Conservation (phyloP, 2,329 filamentous ascomycete species). For the Neophaeococcomyces aloes region DNA sequence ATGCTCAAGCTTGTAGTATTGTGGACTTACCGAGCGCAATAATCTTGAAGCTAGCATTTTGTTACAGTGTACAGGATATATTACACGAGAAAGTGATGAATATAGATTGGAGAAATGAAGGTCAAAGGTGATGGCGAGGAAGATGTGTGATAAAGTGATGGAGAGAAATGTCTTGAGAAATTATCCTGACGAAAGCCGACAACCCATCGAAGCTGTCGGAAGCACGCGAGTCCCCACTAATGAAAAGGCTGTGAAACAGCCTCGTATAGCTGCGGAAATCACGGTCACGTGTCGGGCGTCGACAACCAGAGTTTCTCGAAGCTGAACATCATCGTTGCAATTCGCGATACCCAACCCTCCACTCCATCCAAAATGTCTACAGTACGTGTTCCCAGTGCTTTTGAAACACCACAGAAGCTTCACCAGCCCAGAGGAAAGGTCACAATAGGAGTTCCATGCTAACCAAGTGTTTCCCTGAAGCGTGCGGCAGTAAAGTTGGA, state of each 20-base stretch:
- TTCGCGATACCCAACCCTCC: slow-evolving; percentile 3
- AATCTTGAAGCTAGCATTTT: slow-evolving; percentile 58
- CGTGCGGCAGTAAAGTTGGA: slow-evolving; percentile 98
- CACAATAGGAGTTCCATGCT: background rate
- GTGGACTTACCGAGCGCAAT: slow-evolving; percentile 59
- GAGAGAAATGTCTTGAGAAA: background rate
- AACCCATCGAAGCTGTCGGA: no score
- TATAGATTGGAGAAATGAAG: slow-evolving; percentile 25
- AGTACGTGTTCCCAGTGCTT: slow-evolving; percentile 1
- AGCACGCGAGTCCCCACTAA: no score
- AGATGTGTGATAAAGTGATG: background rate
- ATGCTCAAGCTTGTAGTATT: slow-evolving; percentile 11
- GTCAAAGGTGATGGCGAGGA: background rate
- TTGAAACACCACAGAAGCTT: background rate
- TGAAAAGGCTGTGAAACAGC: no score
- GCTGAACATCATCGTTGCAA: background rate
- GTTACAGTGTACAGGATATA: slow-evolving; percentile 23
- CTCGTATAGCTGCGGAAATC: no score
- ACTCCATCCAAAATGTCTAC: slow-evolving; percentile 6
- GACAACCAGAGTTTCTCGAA: background rate
- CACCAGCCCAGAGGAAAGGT: no score
- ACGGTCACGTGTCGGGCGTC: no score
- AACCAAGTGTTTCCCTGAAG: background rate
- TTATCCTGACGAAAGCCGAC: no score
- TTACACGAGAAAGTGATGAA: slow-evolving; percentile 11